Evolutionary conservation across 2,329 filamentous ascomycete species (phyloP).

Genomic region (Chalaropsis ovoidea): DNA sequence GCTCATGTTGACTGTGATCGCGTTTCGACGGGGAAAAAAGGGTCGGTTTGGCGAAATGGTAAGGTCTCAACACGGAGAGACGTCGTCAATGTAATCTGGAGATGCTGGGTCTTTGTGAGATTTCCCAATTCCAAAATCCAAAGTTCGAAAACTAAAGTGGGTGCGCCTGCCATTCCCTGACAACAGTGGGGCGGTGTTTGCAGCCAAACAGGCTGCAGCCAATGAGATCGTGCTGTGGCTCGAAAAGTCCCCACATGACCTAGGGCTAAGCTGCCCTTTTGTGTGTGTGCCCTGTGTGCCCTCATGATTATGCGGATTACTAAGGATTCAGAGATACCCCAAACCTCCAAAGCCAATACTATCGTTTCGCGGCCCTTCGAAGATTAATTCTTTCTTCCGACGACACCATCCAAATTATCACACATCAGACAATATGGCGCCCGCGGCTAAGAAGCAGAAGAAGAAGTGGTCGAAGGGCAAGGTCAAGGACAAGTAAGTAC

Average conservation of each 20-base stretch:
- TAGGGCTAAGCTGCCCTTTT: slow-evolving; percentile 38
- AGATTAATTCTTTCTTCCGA: slow-evolving; percentile 25
- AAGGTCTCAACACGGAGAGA: slow-evolving; percentile 25
- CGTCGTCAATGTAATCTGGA: slow-evolving; percentile 25
- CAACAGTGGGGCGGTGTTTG: slow-evolving; percentile 31
- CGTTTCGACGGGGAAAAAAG: slow-evolving; percentile 25
- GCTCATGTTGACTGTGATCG: slow-evolving; percentile 58
- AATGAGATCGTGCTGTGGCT: slow-evolving; percentile 33
- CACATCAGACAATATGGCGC: slow-evolving; percentile 39
- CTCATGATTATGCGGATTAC: slow-evolving; percentile 24
- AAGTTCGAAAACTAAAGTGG: slow-evolving; percentile 26
- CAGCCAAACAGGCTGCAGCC: slow-evolving; percentile 32
- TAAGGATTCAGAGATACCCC: slow-evolving; percentile 22
- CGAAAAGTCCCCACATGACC: slow-evolving; percentile 32
- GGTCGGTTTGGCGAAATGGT: slow-evolving; percentile 34
- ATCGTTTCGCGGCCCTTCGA: slow-evolving; percentile 24
- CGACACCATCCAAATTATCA: slow-evolving; percentile 26
- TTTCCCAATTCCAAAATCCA: slow-evolving; percentile 25
- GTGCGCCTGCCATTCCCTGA: slow-evolving; percentile 25
- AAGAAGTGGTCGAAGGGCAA: slow-evolving; percentile 46
- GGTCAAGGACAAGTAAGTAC: slow-evolving; percentile 86
- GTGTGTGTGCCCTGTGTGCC: slow-evolving; percentile 26
- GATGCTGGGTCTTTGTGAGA: slow-evolving; percentile 26
- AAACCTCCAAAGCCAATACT: slow-evolving; percentile 25
- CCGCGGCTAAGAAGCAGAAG: slow-evolving; percentile 44